Evolutionary conservation across 148 eudicot species (phyloP).

Genomic region (Salicornia ramosissima): DNA sequence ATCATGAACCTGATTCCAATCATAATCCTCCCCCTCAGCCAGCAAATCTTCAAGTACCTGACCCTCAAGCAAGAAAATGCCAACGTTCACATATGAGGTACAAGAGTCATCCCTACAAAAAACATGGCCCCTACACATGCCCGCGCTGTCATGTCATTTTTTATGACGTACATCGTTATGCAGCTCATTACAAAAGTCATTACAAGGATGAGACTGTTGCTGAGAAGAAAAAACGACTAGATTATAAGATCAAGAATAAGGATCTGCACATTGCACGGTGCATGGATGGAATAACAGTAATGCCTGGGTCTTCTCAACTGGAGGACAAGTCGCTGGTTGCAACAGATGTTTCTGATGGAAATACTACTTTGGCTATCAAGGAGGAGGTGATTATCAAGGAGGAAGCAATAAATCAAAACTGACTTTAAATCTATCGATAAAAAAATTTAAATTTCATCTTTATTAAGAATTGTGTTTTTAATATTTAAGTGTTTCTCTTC

Average conservation of each 20-base stretch:
- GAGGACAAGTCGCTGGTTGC: not conserved
- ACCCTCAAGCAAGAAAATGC: not conserved
- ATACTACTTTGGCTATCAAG: not conserved
- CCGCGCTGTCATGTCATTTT: slow-evolving; percentile 4
- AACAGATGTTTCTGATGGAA: not conserved
- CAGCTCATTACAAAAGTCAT: slow-evolving; percentile 15
- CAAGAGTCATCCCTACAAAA: slow-evolving; percentile 13
- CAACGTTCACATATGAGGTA: not conserved
- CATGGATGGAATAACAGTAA: slow-evolving; percentile 12
- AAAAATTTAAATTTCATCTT: slow-evolving; percentile 3
- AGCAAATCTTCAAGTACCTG: too few relatives aligned
- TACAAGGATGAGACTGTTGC: slow-evolving; percentile 18
- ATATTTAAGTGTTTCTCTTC: not conserved
- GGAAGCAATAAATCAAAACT: not conserved
- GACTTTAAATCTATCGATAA: not conserved
- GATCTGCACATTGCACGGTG: slow-evolving; percentile 12
- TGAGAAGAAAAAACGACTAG: slow-evolving; percentile 16
- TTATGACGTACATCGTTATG: not conserved
- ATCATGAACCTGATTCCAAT: not conserved
- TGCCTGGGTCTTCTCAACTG: slow-evolving; percentile 10
- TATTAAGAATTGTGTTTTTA: not conserved
- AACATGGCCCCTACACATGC: slow-evolving; percentile 20
- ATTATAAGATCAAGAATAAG: slow-evolving; percentile 13
- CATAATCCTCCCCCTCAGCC: not conserved
- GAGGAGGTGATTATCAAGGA: slow-evolving; percentile 19